Percentiles rank a stretch among this genome's conserved stretches.
These are phyloP conservation scores for Aegilops longissima DNA, from an alignment of 176 grass and related monocot genomes.

Conservation along the genomic window DNA sequence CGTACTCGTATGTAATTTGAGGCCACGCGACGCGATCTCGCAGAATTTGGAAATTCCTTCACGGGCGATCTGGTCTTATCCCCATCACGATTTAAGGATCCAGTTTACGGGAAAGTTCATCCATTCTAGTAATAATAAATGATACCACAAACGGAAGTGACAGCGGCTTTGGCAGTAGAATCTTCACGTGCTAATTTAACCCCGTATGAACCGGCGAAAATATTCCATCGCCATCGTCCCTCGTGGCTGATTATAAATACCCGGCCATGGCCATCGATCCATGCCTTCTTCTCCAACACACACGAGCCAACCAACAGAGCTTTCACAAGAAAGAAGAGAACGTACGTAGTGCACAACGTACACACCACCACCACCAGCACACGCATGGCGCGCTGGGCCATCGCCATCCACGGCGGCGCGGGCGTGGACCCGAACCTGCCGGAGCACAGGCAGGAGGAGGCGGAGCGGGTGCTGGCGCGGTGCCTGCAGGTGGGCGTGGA, in stretches of 20 bases:
- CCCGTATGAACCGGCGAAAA: neutral
- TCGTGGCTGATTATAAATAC: constrained; percentile 41
- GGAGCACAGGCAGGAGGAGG: constrained; percentile 61
- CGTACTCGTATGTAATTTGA: too few relatives aligned
- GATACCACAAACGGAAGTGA: too few relatives aligned
- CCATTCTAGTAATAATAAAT: neutral
- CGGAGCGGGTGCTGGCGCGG: constrained; percentile 63
- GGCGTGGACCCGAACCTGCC: constrained; percentile 90
- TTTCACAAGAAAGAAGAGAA: neutral
- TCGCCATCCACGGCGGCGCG: constrained; percentile 85
- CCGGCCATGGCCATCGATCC: neutral
- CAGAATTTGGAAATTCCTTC: too few relatives aligned
- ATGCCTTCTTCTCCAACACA: neutral
- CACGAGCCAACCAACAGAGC: neutral
- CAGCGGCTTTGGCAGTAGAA: neutral
- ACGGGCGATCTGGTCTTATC: neutral
- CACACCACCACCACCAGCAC: neutral
- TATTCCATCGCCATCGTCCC: neutral
- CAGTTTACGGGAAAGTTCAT: neutral
- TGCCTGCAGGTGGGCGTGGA: constrained; percentile 72
- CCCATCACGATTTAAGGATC: neutral
- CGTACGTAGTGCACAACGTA: too few relatives aligned
- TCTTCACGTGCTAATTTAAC: constrained; percentile 1
- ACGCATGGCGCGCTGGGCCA: constrained; percentile 76
- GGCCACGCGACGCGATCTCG: too few relatives aligned